A percentile compares a stretch with the other conserved stretches of the same genome.
Evolutionary conservation across 345 rosid species (phyloP).

Genomic region (Camelina laxa): DNA sequence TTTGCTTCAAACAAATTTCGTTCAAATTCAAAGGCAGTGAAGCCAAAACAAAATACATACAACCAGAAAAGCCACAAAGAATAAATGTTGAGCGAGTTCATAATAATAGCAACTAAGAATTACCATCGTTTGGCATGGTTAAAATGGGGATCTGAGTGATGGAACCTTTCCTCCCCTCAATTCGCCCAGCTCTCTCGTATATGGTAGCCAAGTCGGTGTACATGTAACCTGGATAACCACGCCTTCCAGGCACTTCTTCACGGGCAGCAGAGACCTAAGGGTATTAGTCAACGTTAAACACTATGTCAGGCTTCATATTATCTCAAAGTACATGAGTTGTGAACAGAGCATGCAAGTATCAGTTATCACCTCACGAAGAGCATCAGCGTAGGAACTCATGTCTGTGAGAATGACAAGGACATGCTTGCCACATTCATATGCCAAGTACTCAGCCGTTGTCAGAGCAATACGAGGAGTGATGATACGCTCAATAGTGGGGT

Average conservation of each 20-base stretch:
- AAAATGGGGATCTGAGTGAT: slow-evolving; percentile 92
- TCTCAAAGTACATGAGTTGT: slow-evolving; percentile 19
- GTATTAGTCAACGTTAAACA: slow-evolving; percentile 6
- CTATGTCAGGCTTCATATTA: slow-evolving; percentile 15
- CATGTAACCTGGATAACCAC: slow-evolving; percentile 98
- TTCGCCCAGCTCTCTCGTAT: slow-evolving; percentile 91
- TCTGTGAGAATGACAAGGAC: slow-evolving; percentile 94
- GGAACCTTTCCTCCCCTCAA: slow-evolving; percentile 92
- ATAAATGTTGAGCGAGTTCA: neutral
- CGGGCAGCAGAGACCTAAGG: slow-evolving; percentile 91
- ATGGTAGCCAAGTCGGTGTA: slow-evolving; percentile 95
- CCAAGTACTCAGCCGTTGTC: slow-evolving; percentile 92
- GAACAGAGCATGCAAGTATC: slow-evolving; percentile 20
- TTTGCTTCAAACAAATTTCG: neutral
- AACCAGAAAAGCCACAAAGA: slow-evolving; percentile 18
- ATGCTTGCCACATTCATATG: slow-evolving; percentile 95
- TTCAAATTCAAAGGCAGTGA: slow-evolving; percentile 9
- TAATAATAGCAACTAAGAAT: slow-evolving; percentile 7
- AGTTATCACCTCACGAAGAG: slow-evolving; percentile 84
- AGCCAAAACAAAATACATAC: slow-evolving; percentile 6
- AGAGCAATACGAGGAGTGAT: slow-evolving; percentile 97
- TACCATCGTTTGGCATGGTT: slow-evolving; percentile 98
- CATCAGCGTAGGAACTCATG: slow-evolving; percentile 98
- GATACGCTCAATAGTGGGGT: slow-evolving; percentile 92
- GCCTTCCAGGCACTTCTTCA: slow-evolving; percentile 97